Evolutionary conservation across 148 eudicot genomes (phyloP), one percentile per base, ranked within the genome.

Genomic region (Diospyros lotus): DNA sequence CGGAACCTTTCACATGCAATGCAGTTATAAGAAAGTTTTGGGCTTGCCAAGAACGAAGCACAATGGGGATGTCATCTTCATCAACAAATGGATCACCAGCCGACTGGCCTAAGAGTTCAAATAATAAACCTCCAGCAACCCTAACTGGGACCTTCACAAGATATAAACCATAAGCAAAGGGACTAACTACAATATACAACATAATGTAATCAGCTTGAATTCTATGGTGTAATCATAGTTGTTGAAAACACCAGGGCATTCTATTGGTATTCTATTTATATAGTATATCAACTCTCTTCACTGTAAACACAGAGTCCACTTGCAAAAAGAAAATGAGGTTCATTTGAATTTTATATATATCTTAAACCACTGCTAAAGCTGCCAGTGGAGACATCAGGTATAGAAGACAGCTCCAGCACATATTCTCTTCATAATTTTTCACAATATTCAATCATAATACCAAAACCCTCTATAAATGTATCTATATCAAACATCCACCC

Each of bases 21-120:
- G 80, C 94, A 61, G 97, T 88, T 60, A 94, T 71, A 64, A 94
- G 78, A 78, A 91, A 94, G 66, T 94, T 94, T 66, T 90, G 97
- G 39, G 97, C 91, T 83, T 94, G 97, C 98, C 97, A 94, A 42
- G 98, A 93, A 66, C 97, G 97, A 82, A 93, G 80, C 60, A 93
- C 98, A 65, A 93, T 82, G 39, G 98, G 97, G 28, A 93, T 79
- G 79, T 93, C 98, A 84, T 89, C 94, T 82, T 93, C 98, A 11
- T 88, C 80, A 52, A 66, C 81, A 78, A 71, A 78, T 40, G 98
- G 97, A 85, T 94, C 98, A 62, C 98, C 98, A 69, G 81, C 94
- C 48, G 98, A 91, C 75, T 89, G 97, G 64, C 98, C 98, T 85
- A 94, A 80, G 44, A 94, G 95, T 84, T 94, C 98, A 88, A 94